Evolutionary conservation across 495 filamentous ascomycete genomes (phyloP), one percentile per base, ranked within the genome.

Genomic region (Aspergillus egyptiacus): DNA sequence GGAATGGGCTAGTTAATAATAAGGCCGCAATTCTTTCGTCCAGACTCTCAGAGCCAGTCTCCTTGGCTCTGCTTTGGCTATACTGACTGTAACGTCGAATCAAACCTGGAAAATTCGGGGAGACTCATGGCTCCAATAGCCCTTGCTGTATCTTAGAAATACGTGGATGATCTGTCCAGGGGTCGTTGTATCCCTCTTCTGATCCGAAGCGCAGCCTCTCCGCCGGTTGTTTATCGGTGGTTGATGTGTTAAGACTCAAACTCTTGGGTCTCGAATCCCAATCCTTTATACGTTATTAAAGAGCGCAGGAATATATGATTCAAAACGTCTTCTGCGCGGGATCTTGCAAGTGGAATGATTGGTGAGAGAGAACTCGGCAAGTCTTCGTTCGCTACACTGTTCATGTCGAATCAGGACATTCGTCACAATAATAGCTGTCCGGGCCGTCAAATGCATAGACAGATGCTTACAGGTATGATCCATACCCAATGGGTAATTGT

Each of bases 101-200:
- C 24, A 17, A 17, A 18, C n/a, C n/a, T n/a, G n/a, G n/a, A n/a
- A n/a, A 41, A 28, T 17, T 10, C 13, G 0, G 14, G 24, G 27
- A 10, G 6, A 17, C 24, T 15, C 30, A 15, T n/a, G n/a, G n/a
- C 38, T 27, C 38, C 23, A 13, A 8, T 3, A 20, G 15, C 5
- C 25, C 20, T 27, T 22, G 15, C 25, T 13, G 23, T 18, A 8
- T 30, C 27, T 28, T 5, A 31, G 13, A 18, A 42, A 24, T 28
- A n/a, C 60, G 59, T 53, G 59, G 59, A 54, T 66, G 66, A 69
- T 69, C 60, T 55, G 60, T 60, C 64, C 66, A 69, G 66, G 64
- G 62, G 59, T 64, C 18, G 20, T n/a, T 57, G 17, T 40, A 22
- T 40, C 39, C 37, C 45, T 35, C 33, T 46, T 46, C 55, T 39